Evolutionary conservation across 768 basidiomycete species (phyloP).

Genomic region (Lactifluus hygrophoroides): DNA sequence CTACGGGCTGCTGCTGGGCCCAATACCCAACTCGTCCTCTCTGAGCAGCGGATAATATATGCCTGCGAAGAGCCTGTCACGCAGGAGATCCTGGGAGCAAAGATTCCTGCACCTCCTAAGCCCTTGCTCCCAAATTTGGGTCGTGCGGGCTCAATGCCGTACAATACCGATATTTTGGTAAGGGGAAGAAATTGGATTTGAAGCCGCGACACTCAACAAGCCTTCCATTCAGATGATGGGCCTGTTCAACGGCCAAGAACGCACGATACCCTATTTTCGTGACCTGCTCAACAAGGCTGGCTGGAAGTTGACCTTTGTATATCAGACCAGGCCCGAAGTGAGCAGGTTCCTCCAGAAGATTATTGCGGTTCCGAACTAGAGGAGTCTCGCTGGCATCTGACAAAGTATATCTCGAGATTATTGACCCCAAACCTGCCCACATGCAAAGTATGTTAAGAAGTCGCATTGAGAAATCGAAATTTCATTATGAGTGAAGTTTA

Average conservation of each 20-base stretch:
- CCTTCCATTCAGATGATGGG: no score
- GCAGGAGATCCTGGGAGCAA: conserved; percentile 15
- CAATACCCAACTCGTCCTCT: conserved; percentile 23
- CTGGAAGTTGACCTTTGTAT: not conserved
- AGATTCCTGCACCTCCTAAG: conserved; percentile 14
- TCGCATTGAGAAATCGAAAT: no score
- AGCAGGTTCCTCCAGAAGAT: not conserved
- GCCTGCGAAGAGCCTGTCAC: conserved; percentile 20
- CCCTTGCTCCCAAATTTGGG: conserved; percentile 24
- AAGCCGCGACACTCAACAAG: no score
- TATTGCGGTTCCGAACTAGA: not conserved
- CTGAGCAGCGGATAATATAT: conserved; percentile 22
- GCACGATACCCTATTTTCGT: not conserved
- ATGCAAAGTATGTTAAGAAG: no score
- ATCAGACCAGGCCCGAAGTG: not conserved
- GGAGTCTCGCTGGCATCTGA: no score
- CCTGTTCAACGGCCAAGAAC: not conserved
- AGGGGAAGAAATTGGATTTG: not conserved
- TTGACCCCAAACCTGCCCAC: no score
- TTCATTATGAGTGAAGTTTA: no score
- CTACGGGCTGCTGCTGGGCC: conserved; percentile 14
- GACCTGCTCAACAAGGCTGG: not conserved
- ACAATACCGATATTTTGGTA: conserved; percentile 20
- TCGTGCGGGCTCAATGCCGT: conserved; percentile 11
- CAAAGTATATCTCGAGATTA: no score